Evolutionary conservation across 2,329 filamentous ascomycete genomes (phyloP), one percentile per base, ranked within the genome.

Genomic region (Didymella pomorum): DNA sequence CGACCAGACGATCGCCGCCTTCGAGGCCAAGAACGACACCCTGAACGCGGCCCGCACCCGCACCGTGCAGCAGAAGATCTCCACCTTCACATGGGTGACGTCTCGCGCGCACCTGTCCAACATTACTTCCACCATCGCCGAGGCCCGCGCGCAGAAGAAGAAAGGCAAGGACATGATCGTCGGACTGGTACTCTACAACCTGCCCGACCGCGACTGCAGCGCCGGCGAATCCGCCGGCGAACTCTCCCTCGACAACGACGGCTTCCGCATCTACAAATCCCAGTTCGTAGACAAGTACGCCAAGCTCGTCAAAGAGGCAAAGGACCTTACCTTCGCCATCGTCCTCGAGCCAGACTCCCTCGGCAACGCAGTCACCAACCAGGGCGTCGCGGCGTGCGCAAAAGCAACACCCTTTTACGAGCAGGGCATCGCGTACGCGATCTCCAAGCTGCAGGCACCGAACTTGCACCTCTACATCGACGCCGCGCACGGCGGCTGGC

Each of bases 171-270:
- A 56, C 20, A 65, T 69, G 52, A 67, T 70, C 20, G 67, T 70
- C 3, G 70, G 70, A 9, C 68, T 72, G 51, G 92, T 94, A 59
- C 97, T 98, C 84, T 98, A 97, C 82, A 84, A 86, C 33, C 86
- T 98, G 3, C 94, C 98, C 83, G 94, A 98, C 79, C 97, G 90
- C 81, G 91, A 98, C 78, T 84, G 82, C 75, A 90, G 90, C 71
- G 91, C 91, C 52, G 80, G 81, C 67, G 96, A 93, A 91, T 90
- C 92, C 54, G 79, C 82, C 46, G 85, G 90, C 50, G 94, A 98
- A 78, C 87, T 98, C 48, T 85, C 89, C 70, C 90, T 92, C 66
- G 93, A 88, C 31, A 69, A 68, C 4, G 54, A 69, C 43, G 68
- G 68, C 9, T 48, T 68, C 45, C 41, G 64, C 20, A 60, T 67